Base-by-base conservation (phyloP, 345 rosid genomes). In the Kernera saxatilis region DNA sequence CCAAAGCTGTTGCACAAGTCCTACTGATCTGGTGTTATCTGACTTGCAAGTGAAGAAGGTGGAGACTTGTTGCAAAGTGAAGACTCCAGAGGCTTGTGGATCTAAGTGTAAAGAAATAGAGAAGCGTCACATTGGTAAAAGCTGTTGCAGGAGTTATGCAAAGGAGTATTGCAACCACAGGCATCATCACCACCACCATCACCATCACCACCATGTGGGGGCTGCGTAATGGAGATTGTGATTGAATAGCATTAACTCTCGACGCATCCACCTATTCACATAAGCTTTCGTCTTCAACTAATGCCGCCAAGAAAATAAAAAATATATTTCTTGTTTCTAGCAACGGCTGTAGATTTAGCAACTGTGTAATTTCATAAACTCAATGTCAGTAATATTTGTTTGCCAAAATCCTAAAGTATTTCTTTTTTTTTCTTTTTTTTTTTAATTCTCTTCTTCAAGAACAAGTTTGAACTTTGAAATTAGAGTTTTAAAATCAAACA, bases 141-240 rank as follows among this genome's bases (percentile, higher is more conserved):
- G 72, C 44, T 77, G 80, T 59, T 77, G 80, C 72, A 77, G 73
- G 53, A 77, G 80, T 57, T 77, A 71, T 25, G 77, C 64, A 5
- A 71, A 66, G 3, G 77, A 72, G 35, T 33, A 39, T 18, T 77
- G 80, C 15, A 32, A 58, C 57, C 77, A 77, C 29, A 5, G 2
- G 35, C 64, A 67, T 22, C 73, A 52, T 3, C 77, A 64, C 12
- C 76, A 71, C 13, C 75, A 61, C 52, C 64, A 69, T 17, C 72
- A 68, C 33, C 72, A 68, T 14, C 68, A 59, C 36, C 73, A 53
- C 50, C 76, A 77, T 70, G 72, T 77, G 19, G 53, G 64, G 11
- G 50, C 74, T 32, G 75, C 71, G 58, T 77, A 64, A 71, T 0
- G 17, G 12, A 41, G 67, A 48, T 15, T 22, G 19, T 14, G 18